Percentiles rank a stretch among this genome's conserved stretches.
Evolutionary conservation across 1,139 yeast genomes (phyloP).

Genomic region (Protomyces arabidopsidicola): DNA sequence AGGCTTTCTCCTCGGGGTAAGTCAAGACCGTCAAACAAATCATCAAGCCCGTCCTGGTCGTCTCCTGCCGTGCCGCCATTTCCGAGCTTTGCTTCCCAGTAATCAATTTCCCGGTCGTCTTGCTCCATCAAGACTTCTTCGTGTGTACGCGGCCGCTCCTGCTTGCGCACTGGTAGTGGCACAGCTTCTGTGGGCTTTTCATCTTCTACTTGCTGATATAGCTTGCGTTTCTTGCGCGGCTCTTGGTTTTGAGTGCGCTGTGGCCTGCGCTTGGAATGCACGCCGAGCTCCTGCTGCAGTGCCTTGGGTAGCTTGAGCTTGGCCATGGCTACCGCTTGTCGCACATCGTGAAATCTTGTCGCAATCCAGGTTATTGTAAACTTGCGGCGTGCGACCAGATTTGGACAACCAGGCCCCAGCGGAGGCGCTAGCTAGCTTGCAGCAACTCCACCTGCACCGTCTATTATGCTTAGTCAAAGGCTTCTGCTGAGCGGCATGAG

Average conservation of each 20-base stretch:
- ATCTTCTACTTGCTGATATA: slow-evolving; percentile 3
- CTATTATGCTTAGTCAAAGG: no score
- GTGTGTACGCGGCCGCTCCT: slow-evolving; percentile 8
- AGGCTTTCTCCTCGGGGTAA: slow-evolving; percentile 14
- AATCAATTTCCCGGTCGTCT: slow-evolving; percentile 26
- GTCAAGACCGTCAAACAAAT: slow-evolving; percentile 15
- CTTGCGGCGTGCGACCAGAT: no score
- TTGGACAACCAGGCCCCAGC: no score
- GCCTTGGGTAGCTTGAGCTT: slow-evolving; percentile 12
- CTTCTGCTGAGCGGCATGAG: no score
- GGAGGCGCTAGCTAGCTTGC: no score
- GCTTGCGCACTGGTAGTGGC: neutral
- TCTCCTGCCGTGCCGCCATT: neutral
- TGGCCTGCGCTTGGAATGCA: neutral
- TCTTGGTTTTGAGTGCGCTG: neutral
- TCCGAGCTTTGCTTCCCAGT: slow-evolving; percentile 19
- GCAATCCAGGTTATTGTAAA: no score
- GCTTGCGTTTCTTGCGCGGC: slow-evolving; percentile 5
- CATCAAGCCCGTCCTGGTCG: slow-evolving; percentile 18
- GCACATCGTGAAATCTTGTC: no score
- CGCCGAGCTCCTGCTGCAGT: slow-evolving; percentile 13
- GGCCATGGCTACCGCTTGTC: neutral
- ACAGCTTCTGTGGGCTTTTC: neutral
- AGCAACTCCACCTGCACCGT: no score
- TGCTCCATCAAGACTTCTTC: slow-evolving; percentile 14